Conservation (phyloP, 768 basidiomycete genomes). For the Tylopilus vinaceipallidus region DNA sequence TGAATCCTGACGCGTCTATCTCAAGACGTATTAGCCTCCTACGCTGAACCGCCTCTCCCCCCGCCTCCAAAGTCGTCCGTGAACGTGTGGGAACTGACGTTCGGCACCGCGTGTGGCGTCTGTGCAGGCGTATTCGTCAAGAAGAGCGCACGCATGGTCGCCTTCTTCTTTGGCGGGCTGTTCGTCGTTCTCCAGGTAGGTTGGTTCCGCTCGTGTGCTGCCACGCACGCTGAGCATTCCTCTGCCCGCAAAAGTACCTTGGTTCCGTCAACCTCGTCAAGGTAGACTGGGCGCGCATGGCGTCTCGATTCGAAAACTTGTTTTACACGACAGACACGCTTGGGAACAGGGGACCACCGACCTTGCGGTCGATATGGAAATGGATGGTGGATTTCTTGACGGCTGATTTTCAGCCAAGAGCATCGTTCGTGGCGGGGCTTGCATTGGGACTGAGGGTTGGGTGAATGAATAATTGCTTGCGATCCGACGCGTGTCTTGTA, state of each 20-base stretch:
- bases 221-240: constrained; percentile 1
- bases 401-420: constrained; percentile 89
- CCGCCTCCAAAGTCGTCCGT: constrained; percentile 71
- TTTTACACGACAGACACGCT: constrained; percentile 64
- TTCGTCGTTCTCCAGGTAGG: constrained; percentile 89
- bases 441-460: constrained; percentile 80
- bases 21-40: constrained; percentile 11
- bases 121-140: constrained; percentile 94
- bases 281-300: constrained; percentile 77
- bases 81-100: constrained; percentile 78
- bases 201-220: neutral
- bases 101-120: constrained; percentile 85
- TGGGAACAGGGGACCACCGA: constrained; percentile 59
- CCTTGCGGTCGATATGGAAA: constrained; percentile 59
- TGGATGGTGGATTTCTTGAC: constrained; percentile 80
- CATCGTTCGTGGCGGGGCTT: constrained; percentile 84
- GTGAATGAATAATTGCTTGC: constrained; percentile 35
- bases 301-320: constrained; percentile 63
- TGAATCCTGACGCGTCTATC: constrained; percentile 5
- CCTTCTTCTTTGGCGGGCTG: constrained; percentile 84
- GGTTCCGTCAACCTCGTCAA: constrained; percentile 67
- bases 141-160: constrained; percentile 84
- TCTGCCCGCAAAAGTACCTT: constrained; percentile 72
- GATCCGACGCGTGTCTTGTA: neutral
- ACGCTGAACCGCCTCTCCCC: constrained; percentile 12